These are phyloP conservation scores for Cichorium intybus DNA, from an alignment of 140 eudicot genomes.

Conservation along the genomic window DNA sequence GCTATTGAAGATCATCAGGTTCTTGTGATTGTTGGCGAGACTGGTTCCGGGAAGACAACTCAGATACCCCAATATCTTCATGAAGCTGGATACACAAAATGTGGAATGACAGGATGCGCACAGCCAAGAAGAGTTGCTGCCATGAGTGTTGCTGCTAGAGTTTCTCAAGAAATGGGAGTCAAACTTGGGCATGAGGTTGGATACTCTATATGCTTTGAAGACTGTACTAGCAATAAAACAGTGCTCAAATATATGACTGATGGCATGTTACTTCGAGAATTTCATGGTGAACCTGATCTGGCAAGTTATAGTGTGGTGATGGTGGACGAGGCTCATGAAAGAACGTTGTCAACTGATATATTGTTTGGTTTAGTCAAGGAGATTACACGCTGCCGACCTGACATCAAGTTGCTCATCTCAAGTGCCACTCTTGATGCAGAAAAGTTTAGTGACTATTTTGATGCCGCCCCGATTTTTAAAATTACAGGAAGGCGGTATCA, in stretches of 20 bases:
- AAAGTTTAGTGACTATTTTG: constrained; percentile 86
- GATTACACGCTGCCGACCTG: constrained; percentile 71
- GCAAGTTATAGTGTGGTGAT: constrained; percentile 80
- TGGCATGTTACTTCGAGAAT: constrained; percentile 63
- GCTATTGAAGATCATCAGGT: constrained; percentile 65
- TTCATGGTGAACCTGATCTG: constrained; percentile 65
- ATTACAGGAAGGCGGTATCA: constrained; percentile 91
- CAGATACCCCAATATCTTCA: constrained; percentile 82
- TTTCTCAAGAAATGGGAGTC: constrained; percentile 92
- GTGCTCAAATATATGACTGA: constrained; percentile 71
- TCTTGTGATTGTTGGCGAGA: constrained; percentile 64
- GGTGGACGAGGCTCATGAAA: constrained; percentile 99
- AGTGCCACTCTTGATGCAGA: constrained; percentile 94
- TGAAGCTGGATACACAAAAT: constrained; percentile 63
- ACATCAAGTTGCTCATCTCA: constrained; percentile 75
- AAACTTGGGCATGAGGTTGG: constrained; percentile 98
- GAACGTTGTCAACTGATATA: constrained; percentile 90
- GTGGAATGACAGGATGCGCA: constrained; percentile 89
- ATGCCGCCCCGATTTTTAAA: constrained; percentile 74
- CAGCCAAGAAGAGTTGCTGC: constrained; percentile 99
- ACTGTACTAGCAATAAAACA: constrained; percentile 61
- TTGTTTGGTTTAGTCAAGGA: constrained; percentile 97
- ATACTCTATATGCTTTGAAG: constrained; percentile 68
- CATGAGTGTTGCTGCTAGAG: constrained; percentile 99
- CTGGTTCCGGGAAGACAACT: constrained; percentile 75